A percentile compares a stretch with the other conserved stretches of the same genome.
These are phyloP conservation scores for Boletus fagicola DNA, from an alignment of 768 basidiomycete genomes.

Conservation along the genomic window DNA sequence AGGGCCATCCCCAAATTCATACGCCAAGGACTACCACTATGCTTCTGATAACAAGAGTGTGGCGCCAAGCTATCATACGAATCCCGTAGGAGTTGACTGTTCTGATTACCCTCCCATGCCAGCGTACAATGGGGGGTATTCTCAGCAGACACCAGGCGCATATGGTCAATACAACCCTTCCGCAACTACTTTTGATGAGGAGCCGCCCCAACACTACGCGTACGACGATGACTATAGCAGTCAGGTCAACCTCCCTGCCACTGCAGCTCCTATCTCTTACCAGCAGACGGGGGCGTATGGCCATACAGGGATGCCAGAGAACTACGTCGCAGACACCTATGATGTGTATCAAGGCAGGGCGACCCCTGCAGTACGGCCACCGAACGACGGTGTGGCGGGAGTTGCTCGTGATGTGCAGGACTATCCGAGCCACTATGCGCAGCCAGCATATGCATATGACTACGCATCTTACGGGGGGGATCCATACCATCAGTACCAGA, in stretches of 20 bases:
- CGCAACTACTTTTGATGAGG: slow-evolving; percentile 51
- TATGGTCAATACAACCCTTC: slow-evolving; percentile 62
- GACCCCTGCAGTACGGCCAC: slow-evolving; percentile 34
- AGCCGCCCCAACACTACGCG: slow-evolving; percentile 44
- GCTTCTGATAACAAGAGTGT: slow-evolving; percentile 47
- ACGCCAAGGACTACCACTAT: slow-evolving; percentile 57
- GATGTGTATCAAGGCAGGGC: slow-evolving; percentile 57
- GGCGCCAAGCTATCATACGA: slow-evolving; percentile 36
- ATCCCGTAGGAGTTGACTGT: slow-evolving; percentile 42
- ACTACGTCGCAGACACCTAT: slow-evolving; percentile 44
- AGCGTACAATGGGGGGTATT: slow-evolving; percentile 63
- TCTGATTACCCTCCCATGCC: slow-evolving; percentile 71
- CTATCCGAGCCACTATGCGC: slow-evolving; percentile 32
- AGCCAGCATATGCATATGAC: slow-evolving; percentile 28
- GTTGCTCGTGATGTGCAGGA: slow-evolving; percentile 41
- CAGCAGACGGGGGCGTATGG: slow-evolving; percentile 30
- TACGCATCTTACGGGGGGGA: slow-evolving; percentile 30
- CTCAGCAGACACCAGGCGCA: slow-evolving; percentile 50
- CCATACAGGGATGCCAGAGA: slow-evolving; percentile 22
- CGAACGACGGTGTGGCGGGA: slow-evolving; percentile 32
- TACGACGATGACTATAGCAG: slow-evolving; percentile 75
- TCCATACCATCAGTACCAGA: slow-evolving; percentile 29
- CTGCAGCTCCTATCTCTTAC: slow-evolving; percentile 59
- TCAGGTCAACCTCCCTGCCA: slow-evolving; percentile 53
- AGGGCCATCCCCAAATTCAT: slow-evolving; percentile 52